A percentile compares a stretch with the other conserved stretches of the same genome.
Conservation (phyloP, 1,139 yeast genomes). For the Sugiyamaella sp. region DNA sequence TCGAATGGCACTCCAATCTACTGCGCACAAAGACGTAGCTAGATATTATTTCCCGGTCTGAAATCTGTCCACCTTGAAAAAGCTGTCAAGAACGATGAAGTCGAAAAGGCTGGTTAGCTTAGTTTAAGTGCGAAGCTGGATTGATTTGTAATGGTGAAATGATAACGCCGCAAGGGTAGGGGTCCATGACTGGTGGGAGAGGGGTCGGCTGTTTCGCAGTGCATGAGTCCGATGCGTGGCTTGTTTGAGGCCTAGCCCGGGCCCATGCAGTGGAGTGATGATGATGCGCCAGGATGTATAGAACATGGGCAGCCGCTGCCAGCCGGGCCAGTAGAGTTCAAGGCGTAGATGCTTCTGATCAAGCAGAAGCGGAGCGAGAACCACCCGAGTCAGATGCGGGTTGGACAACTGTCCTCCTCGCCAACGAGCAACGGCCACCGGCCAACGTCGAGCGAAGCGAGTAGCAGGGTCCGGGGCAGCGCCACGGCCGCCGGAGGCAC, state of each 20-base stretch:
- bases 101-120: no score
- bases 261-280: not conserved
- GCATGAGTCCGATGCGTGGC: slow-evolving; percentile 1
- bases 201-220: not conserved
- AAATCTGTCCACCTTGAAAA: no score
- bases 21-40: no score
- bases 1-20: no score
- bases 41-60: no score
- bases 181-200: not conserved
- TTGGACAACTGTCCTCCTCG: not conserved
- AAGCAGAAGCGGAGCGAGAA: not conserved
- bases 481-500: not conserved
- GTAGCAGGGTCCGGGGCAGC: not conserved
- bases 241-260: not conserved
- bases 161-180: slow-evolving; percentile 16
- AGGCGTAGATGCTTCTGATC: no score
- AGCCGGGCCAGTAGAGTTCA: not conserved
- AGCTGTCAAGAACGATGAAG: no score
- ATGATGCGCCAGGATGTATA: not conserved
- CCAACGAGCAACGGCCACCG: not conserved
- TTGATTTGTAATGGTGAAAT: slow-evolving; percentile 15
- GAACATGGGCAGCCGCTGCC: not conserved
- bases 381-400: not conserved
- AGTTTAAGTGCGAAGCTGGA: not conserved
- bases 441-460: not conserved